These are phyloP conservation scores for Fragaria nilgerrensis DNA, from an alignment of 306 rosid species.

Conservation along the genomic window DNA sequence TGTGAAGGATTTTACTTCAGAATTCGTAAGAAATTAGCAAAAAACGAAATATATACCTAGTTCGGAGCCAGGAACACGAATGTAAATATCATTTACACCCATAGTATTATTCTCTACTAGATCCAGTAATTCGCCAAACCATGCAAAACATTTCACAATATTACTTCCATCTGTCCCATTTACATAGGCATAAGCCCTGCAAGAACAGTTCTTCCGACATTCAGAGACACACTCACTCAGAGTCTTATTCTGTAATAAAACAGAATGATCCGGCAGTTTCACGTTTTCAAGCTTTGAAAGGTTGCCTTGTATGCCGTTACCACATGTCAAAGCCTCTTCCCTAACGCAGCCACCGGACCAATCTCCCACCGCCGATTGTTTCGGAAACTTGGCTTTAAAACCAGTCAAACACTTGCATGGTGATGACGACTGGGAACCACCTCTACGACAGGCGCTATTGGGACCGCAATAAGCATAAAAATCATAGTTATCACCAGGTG, in stretches of 20 bases:
- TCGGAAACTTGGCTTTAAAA: constrained; percentile 4
- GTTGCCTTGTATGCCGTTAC: not conserved
- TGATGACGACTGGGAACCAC: not conserved
- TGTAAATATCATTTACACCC: too few relatives aligned
- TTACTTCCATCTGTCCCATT: too few relatives aligned
- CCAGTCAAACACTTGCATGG: not conserved
- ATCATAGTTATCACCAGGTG: not conserved
- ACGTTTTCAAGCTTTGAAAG: not conserved
- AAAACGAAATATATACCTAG: too few relatives aligned
- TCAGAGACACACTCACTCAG: constrained; percentile 19
- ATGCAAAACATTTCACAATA: too few relatives aligned
- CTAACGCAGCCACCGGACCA: constrained; percentile 46
- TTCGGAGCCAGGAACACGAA: too few relatives aligned
- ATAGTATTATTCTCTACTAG: too few relatives aligned
- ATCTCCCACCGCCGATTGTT: not conserved
- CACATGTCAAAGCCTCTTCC: constrained; percentile 32
- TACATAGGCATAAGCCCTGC: too few relatives aligned
- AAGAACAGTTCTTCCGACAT: too few relatives aligned
- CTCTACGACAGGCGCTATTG: not conserved
- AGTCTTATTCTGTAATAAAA: not conserved
- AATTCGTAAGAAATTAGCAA: not conserved
- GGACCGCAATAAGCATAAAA: not conserved
- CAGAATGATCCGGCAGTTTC: not conserved
- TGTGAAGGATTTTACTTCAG: not conserved
- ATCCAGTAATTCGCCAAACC: too few relatives aligned